Base-by-base conservation (phyloP, 2,329 filamentous ascomycete species). In the Graphilbum ipis-grandicollis region DNA sequence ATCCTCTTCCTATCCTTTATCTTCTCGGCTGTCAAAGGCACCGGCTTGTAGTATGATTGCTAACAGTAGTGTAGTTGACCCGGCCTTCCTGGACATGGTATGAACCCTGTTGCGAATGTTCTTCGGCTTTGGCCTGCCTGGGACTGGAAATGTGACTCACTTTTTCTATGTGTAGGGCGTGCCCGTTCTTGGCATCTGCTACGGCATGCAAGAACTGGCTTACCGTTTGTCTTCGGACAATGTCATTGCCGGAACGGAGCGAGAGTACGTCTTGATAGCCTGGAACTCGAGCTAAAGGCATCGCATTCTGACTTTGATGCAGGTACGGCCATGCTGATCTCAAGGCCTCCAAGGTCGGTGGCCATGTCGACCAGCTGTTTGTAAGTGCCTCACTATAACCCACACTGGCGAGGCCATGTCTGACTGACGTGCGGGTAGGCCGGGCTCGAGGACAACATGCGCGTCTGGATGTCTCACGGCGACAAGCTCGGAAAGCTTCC, bases 291-390 rank as follows among this genome's bases (percentile, higher is more conserved):
- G n/a, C n/a, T n/a, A n/a, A n/a, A n/a, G n/a, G n/a, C n/a, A n/a
- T n/a, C n/a, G n/a, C n/a, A n/a, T n/a, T n/a, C n/a, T n/a, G n/a
- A n/a, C n/a, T n/a, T n/a, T n/a, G n/a, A n/a, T n/a, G 21, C 21
- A 23, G 85, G 56, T 85, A 83, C 45, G 79, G 80, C 19, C 71
- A 80, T 47, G 71, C 80, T 19, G 64, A 72, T 37, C 52, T 93
- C 37, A 70, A 65, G 41, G 65, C 80, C 23, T 59, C 72, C 42
- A 67, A 67, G 44, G 61, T 65, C 35, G 58, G 63, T 44, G 54
- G 61, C 34, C 75, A 84, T 49, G 75, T 81, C 46, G 79, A 93
- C 54, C 66, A 69, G 34, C 72, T 96, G 18, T 94, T 94, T 56
- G 65, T 23, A 23, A 5, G 21, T 23, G 21, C 21, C 5, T 23